phyloP scores from a whole-genome alignment of 129 eudicot genomes.

The Flaveria linearis region DNA sequence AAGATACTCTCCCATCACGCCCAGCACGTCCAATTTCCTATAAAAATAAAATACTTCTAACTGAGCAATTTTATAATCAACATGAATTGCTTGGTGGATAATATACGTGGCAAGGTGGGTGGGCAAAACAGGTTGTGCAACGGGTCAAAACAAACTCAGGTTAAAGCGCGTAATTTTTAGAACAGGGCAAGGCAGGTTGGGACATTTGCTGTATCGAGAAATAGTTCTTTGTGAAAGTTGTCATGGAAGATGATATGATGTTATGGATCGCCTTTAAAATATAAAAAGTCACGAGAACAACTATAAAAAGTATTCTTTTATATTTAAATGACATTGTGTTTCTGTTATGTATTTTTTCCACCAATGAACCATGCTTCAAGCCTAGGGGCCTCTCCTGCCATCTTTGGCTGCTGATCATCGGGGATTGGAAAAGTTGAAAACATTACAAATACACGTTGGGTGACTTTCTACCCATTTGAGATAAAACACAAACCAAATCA shows the following conservation, averaged over 20 bases:
- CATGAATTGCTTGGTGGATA: constrained; percentile 3
- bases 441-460: not conserved
- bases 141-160: not conserved
- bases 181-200: not conserved
- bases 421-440: not conserved
- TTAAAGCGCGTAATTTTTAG: not conserved
- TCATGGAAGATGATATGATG: too few species aligned
- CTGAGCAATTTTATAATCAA: not conserved
- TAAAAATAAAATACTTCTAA: constrained; percentile 7
- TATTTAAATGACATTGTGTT: too few species aligned
- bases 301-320: too few species aligned
- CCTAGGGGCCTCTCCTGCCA: too few species aligned
- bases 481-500: constrained; percentile 6
- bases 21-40: constrained; percentile 99
- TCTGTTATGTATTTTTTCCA: too few species aligned
- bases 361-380: too few species aligned
- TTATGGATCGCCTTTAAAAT: too few species aligned
- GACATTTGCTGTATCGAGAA: too few species aligned
- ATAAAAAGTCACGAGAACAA: too few species aligned
- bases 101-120: not conserved
- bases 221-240: too few species aligned
- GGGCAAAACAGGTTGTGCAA: not conserved
- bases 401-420: too few species aligned
- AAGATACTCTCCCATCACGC: constrained; percentile 90
- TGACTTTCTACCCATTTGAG: constrained; percentile 6